Evolutionary conservation across 352 stramenopile species (phyloP), one percentile per base, ranked within the genome.

Genomic region (Globisporangium ultimum): DNA sequence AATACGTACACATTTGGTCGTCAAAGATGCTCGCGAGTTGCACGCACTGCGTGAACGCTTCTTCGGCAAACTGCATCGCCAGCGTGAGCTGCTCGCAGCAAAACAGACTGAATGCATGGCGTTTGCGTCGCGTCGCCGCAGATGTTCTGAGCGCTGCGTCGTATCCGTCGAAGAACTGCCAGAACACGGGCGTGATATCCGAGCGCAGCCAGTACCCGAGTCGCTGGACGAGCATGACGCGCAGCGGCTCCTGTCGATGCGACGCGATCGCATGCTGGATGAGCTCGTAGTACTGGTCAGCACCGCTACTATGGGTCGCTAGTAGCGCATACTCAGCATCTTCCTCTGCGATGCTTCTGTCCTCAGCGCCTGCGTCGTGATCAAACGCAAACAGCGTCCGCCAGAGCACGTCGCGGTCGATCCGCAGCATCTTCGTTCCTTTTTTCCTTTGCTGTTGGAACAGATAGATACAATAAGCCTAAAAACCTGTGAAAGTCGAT

Each of bases 311-410:
- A 18, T 21, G 46, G 2, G 28, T 36, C 28, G 28, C 28, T 36
- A 36, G 28, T 10, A 1, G 8, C 28, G 28, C 28, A 36, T 10
- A 10, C 40, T 45, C 40, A 15, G 17, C 10, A 2, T 45, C 40
- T 45, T n/a, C 3, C 13, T 45, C 40, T 45, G 13, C 40, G 3
- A 4, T 5, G 40, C 40, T 45, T 15, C 43, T 10, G 50, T 66
- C 59, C 12, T 49, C 61, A 10, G 22, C 59, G 9, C 20, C 53
- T 28, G 64, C 47, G 34, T 72, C 46, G 47, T 62, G 63, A 54
- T 86, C 78, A 50, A 90, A 87, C 5, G 74, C 74, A 42, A 90
- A 81, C 46, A 90, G 78, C 63, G 87, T 88, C 15, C 75, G 69
- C 78, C 76, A 89, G 17, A 91, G 73, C 63, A 84, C 66, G 50